Evolutionary conservation across 2,329 filamentous ascomycete genomes (phyloP).

Genomic region (Aspergillus niger): DNA sequence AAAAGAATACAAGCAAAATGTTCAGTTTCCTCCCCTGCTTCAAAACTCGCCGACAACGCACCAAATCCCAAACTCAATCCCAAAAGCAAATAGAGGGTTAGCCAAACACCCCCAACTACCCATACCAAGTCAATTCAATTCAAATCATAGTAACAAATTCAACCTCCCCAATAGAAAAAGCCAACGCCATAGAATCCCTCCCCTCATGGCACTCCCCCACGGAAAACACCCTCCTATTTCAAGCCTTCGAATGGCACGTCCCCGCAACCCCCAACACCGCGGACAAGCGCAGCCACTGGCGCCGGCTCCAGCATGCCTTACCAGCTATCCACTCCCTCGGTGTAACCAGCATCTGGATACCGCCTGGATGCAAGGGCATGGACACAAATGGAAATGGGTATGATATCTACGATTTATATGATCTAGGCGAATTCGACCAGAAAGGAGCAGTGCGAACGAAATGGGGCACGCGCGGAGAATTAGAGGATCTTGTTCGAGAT

Average conservation of each 20-base stretch:
- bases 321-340: slow-evolving; percentile 60
- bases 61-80: background rate
- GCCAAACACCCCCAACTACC: background rate
- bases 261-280: slow-evolving; percentile 42
- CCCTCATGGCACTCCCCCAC: slow-evolving; percentile 30
- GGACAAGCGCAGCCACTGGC: slow-evolving; percentile 60
- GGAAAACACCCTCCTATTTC: slow-evolving; percentile 58
- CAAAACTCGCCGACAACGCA: no score
- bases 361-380: slow-evolving; percentile 69
- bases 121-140: background rate
- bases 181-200: background rate
- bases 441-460: slow-evolving; percentile 65
- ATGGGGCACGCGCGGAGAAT: slow-evolving; percentile 66
- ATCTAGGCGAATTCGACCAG: slow-evolving; percentile 71
- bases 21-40: no score
- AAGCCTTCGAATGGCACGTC: slow-evolving; percentile 73
- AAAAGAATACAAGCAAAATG: no score
- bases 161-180: background rate
- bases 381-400: slow-evolving; percentile 65
- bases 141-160: background rate
- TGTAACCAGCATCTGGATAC: slow-evolving; percentile 66
- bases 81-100: background rate
- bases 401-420: slow-evolving; percentile 70
- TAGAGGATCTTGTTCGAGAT: slow-evolving; percentile 56
- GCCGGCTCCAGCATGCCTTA: slow-evolving; percentile 55